Evolutionary conservation across 2,329 filamentous ascomycete genomes (phyloP), one percentile per base, ranked within the genome.

Genomic region (Aspergillus jensenii): DNA sequence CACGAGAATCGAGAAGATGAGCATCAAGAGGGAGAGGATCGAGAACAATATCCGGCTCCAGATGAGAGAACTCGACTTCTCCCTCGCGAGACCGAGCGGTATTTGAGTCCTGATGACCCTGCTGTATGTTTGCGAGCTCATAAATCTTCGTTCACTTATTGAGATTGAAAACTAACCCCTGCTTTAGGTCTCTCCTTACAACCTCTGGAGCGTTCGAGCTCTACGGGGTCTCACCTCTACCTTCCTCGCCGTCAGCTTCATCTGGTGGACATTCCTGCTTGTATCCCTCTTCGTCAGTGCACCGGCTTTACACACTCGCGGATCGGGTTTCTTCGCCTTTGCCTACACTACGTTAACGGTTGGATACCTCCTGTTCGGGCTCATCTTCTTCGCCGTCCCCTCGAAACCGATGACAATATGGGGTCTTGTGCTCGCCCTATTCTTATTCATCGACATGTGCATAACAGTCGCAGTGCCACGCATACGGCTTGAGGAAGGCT

Each of bases 261-360:
- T 91, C n/a, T 98, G 93, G 93, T 98, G 95, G 93, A 83, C 91
- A 9, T 74, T 97, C 54, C 81, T 96, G 35, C 82, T 99, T n/a
- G 86, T 97, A 15, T 91, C 91, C 55, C 87, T 89, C 64, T 99
- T 99, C 76, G 87, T 96, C 65, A 96, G 90, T 53, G 92, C 92
- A 14, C 93, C 93, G 1, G 88, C 89, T 47, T 87, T 98, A 72
- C 87, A 95, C 71, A 90, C 87, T 9, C 87, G 91, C 52, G 95
- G 95, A 5, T 95, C 92, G n/a, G 91, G 90, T 40, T 99, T 96
- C 83, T 91, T 91, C 73, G 85, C 91, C 58, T 96, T 96, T 71
- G 85, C 88, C 62, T 98, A 90, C 74, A 87, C 91, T 5, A 91
- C 87, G 51, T 75, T 98, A 60, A 88, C 93, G 1, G 78, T 91